Base-by-base conservation (phyloP, 2,329 filamentous ascomycete genomes). In the Aureobasidium sp. region DNA sequence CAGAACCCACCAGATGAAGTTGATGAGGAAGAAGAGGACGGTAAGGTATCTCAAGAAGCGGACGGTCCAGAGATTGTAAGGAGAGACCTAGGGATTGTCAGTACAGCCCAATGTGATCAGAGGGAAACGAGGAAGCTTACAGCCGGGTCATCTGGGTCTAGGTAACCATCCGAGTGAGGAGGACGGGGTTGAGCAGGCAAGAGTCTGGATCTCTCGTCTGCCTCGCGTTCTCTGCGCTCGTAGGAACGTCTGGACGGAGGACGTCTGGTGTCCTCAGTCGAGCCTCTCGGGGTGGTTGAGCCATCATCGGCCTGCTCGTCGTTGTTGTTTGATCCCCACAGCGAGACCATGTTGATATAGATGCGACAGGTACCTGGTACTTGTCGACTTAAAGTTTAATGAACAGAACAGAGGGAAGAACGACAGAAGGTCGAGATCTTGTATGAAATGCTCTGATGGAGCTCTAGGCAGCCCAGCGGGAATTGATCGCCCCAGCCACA, bases 61-160 rank as follows among this genome's bases (percentile, higher is more conserved):
- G 58, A 99, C 92, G 67, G 90, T 93, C 91, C 94, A 97, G 43
- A 98, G 88, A 73, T 99, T 99, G 81, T 98, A 98, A 0, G 96
- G 96, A 4, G 94, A 93, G 29, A 93, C 90, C 84, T 82, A 58
- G 5, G 6, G 10, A 16, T 25, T 16, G 50, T 76, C 67, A 78
- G 73, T 67, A 47, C 18, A 50, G 27, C 27, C 20, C 33, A 33
- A 20, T 6, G 31, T 1, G 16, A 65, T 50, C 27, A 20, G 25
- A 20, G 36, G 40, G 10, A 27, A 13, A 15, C n/a, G 20, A 25
- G 25, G 1, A 36, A 40, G 75, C 88, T 78, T 79, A 97, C 93
- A 70, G 92, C 92, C 76, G 92, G 93, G 76, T 95, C 92, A 82
- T 94, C 91, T 16, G 92, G 92, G 72, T 91, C 92, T 64, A 95